Evolutionary conservation across 805 yeast species (phyloP).

Genomic region (Yarrowia osloensis): DNA sequence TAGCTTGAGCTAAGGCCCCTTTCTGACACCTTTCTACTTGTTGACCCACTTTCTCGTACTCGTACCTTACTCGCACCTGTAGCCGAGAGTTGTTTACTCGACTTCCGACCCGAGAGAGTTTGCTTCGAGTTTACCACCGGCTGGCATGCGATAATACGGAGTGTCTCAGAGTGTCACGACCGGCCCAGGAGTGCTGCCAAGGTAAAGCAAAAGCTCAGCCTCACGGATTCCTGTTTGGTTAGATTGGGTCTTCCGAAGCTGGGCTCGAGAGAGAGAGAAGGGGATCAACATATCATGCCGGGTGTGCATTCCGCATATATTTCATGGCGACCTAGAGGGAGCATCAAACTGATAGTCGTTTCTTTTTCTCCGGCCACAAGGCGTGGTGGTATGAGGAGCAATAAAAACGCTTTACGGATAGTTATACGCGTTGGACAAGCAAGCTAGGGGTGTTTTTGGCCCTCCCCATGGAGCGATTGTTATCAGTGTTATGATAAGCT

Average conservation of each 20-base stretch:
- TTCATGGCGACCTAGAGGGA: neutral
- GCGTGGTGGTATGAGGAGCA: neutral
- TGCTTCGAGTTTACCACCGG: neutral
- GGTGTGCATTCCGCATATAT: constrained; percentile 2
- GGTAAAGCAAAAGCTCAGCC: neutral
- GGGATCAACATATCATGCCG: neutral
- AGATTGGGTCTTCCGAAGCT: neutral
- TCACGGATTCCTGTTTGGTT: neutral
- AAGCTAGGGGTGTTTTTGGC: too few species aligned
- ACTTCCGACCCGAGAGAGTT: neutral
- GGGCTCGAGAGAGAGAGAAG: too few species aligned
- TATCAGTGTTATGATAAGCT: neutral
- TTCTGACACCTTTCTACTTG: too few species aligned
- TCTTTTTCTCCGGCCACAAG: neutral
- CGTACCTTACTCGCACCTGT: too few species aligned
- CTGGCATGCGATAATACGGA: neutral
- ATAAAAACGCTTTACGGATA: neutral
- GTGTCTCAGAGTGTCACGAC: too few species aligned
- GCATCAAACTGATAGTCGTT: neutral
- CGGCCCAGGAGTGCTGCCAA: too few species aligned
- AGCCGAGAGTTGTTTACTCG: neutral
- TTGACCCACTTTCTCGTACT: too few species aligned
- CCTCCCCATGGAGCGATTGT: too few species aligned
- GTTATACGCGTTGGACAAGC: neutral
- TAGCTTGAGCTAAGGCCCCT: too few species aligned